Evolutionary conservation across 805 yeast genomes (phyloP), one percentile per base, ranked within the genome.

Genomic region (Nakazawaea wickerhamii): DNA sequence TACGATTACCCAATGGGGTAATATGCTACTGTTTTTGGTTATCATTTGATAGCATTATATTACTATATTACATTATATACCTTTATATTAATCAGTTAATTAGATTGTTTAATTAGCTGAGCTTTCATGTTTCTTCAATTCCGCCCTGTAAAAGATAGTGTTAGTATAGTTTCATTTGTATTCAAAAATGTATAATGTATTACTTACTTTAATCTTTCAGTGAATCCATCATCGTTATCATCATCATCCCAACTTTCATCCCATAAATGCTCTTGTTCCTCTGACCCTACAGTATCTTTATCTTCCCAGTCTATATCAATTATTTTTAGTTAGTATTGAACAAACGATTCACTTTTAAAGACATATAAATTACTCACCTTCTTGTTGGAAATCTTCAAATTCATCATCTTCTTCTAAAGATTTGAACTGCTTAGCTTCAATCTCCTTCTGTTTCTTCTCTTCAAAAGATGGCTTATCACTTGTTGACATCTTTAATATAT

Each of bases 171-270:
- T 25, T 25, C 13, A 13, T 25, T 25, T 9, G 27, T 9, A 13
- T 25, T 25, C 27, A 10, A 25, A 25, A 26, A 6, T 27, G 4
- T 15, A 17, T 9, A 14, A 23, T 27, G 17, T 38, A 13, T 23
- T 38, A 57, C 81, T 45, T 64, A 69, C 75, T 81, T 79, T 58
- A 91, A 71, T 53, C 75, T 80, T 48, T 72, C 73, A 33, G 93
- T 79, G 64, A 91, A 93, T 50, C 87, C 88, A 55, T 90, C 97
- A 47, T 86, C 93, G 46, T 82, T 85, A 55, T 90, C 96, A 48
- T 89, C 95, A 59, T 91, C 95, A 52, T 85, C 97, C 99, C 99
- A 91, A 60, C 88, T 91, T 63, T 90, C 96, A 53, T 90, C 96
- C 97, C 98, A 90, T 40, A 90, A 75, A 48, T 78, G 73, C 53